Conservation (phyloP, 2,329 filamentous ascomycete species). For the Pseudogymnoascus pannorum region DNA sequence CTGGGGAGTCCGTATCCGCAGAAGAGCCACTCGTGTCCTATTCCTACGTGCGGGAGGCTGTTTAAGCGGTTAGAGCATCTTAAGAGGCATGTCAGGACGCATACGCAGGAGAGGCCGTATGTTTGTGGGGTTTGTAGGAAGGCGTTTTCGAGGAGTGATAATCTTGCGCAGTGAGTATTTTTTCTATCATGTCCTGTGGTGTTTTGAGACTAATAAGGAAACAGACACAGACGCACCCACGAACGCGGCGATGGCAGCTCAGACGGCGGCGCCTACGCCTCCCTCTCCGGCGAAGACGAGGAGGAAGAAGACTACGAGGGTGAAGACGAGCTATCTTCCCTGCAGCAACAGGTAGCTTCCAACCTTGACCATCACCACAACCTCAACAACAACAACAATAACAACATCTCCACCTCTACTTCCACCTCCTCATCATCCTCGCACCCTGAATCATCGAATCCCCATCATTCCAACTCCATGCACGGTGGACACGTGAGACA, state of each 20-base stretch:
- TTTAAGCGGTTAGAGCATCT: conserved; percentile 99
- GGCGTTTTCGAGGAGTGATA: conserved; percentile 96
- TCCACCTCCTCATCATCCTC: too few species aligned
- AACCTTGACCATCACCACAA: conserved; percentile 47
- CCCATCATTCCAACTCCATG: background rate
- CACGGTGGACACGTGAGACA: background rate
- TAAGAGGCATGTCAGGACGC: conserved; percentile 98
- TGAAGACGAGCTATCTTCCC: conserved; percentile 73
- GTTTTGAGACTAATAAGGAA: background rate
- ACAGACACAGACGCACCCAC: conserved; percentile 69
- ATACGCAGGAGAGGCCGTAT: conserved; percentile 98
- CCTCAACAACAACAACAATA: too few species aligned
- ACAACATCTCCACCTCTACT: too few species aligned
- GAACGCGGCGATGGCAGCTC: conserved; percentile 62
- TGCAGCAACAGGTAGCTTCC: conserved; percentile 66
- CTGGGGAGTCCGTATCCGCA: conserved; percentile 82
- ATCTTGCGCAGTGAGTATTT: conserved; percentile 82
- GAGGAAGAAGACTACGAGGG: conserved; percentile 78
- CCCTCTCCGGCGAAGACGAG: conserved; percentile 65
- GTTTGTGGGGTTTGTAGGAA: conserved; percentile 97
- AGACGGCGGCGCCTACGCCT: conserved; percentile 47
- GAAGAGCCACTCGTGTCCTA: conserved; percentile 98
- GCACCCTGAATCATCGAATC: too few species aligned
- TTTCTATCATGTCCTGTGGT: background rate
- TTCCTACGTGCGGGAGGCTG: conserved; percentile 89